Percentiles rank a stretch among this genome's conserved stretches.
Conservation (phyloP, 306 rosid genomes). For the Alnus glutinosa region DNA sequence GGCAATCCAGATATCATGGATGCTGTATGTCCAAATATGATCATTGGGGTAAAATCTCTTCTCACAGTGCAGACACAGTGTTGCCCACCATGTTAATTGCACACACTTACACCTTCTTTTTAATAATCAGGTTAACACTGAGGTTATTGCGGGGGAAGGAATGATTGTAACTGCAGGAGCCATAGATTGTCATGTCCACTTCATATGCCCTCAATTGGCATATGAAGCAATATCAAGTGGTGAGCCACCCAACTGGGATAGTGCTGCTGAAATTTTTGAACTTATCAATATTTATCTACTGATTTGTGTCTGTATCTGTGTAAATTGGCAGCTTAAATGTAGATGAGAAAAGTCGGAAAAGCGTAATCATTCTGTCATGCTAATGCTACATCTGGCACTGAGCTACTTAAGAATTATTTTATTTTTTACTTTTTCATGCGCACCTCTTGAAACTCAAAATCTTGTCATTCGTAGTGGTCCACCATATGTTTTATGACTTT, state of each 20-base stretch:
- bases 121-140: slow-evolving; percentile 72
- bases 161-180: slow-evolving; percentile 88
- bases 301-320: not conserved
- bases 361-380: slow-evolving; percentile 19
- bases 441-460: not conserved
- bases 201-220: slow-evolving; percentile 87
- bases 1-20: slow-evolving; percentile 90
- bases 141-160: slow-evolving; percentile 92
- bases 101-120: slow-evolving; percentile 19
- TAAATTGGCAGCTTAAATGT: slow-evolving; percentile 8
- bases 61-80: slow-evolving; percentile 17
- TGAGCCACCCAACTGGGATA: slow-evolving; percentile 34
- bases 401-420: not conserved
- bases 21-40: slow-evolving; percentile 47
- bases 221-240: slow-evolving; percentile 86
- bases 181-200: slow-evolving; percentile 93
- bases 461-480: not conserved
- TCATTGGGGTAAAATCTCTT: slow-evolving; percentile 65
- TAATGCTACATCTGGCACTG: slow-evolving; percentile 3
- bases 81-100: slow-evolving; percentile 17
- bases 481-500: not conserved
- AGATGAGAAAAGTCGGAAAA: not conserved
- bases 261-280: not conserved
- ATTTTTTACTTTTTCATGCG: slow-evolving; percentile 10
- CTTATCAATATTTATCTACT: not conserved